Evolutionary conservation across 1,139 yeast species (phyloP), one percentile per base, ranked within the genome.

Genomic region (Yamadazyma triangularis): DNA sequence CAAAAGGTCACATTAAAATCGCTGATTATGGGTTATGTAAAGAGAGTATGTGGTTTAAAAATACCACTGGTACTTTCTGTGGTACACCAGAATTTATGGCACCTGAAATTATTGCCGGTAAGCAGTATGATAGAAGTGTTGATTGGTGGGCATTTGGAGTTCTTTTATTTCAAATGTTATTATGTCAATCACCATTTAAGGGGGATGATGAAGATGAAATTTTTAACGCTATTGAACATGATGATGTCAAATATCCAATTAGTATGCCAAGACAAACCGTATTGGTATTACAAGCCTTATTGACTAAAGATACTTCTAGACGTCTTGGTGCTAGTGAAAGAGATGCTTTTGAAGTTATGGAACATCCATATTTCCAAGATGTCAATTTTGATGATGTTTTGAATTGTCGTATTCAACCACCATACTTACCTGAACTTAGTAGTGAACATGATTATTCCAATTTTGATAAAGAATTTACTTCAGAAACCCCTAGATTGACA

Each of bases 81-180:
- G 99, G 99, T 48, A 91, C 99, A 1, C 98, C 99, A 0, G 98
- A 91, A 56, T 87, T 91, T 48, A 91, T 91, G 96, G 99, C 98
- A 1, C 99, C 99, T 0, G 99, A 91, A 59, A 89, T 91, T 46
- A 71, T 93, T 50, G 79, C 86, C 35, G 97, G 93, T 34, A 95
- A 88, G 56, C 83, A 81, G 39, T 91, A 91, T 51, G 93, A 88
- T 30, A 77, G 95, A 47, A 84, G 93, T 28, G 98, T 91, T 32
- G 99, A 91, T 60, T 93, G 98, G 98, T 91, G 98, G 98, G 97
- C 98, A 0, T 87, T 89, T 67, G 99, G 99, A 32, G 97, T 93
- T 22, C 69, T 91, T 42, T 67, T 93, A 40, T 91, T 89, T 60
- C 98, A 91, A 60, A 91, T 91, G 99, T 70, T 91, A 36, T 70